Conservation (phyloP, 176 grass and related monocot species). For the Typha latifolia region DNA sequence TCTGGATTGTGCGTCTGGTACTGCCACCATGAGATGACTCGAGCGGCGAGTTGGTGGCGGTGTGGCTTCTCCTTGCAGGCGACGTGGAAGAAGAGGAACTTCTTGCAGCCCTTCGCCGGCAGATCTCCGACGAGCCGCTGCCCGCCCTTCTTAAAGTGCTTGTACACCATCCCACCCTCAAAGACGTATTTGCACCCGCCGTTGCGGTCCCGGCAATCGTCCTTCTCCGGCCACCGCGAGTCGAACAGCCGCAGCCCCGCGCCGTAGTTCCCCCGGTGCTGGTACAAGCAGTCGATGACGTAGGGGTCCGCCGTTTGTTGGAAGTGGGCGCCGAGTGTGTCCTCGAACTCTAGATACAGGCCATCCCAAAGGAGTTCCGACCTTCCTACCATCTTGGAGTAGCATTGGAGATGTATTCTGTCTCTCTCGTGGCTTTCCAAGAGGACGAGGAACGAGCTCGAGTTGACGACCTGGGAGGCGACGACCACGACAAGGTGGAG, state of each 20-base stretch:
- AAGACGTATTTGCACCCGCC: conserved; percentile 37
- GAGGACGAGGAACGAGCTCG: too few species aligned
- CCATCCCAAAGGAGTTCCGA: too few species aligned
- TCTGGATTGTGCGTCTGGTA: too few species aligned
- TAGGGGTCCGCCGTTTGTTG: neutral
- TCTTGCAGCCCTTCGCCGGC: conserved; percentile 26
- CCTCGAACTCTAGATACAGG: too few species aligned
- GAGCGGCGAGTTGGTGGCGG: neutral
- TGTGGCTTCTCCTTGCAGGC: conserved; percentile 13
- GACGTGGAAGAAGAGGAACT: conserved; percentile 31
- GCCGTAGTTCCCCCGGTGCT: conserved; percentile 30
- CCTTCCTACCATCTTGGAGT: too few species aligned
- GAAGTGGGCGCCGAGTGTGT: too few species aligned
- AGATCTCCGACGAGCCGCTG: conserved; percentile 20
- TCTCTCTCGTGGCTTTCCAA: too few species aligned
- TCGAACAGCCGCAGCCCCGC: conserved; percentile 26
- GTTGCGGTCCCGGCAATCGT: conserved; percentile 12
- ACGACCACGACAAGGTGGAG: too few species aligned
- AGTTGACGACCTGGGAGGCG: too few species aligned
- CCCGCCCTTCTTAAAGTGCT: conserved; percentile 4
- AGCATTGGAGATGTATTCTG: too few species aligned
- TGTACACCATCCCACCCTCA: conserved; percentile 7
- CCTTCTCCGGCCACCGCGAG: conserved; percentile 25
- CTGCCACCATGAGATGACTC: neutral
- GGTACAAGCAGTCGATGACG: conserved; percentile 27